Conservation (phyloP, 176 grass and related monocot species). For the Phragmites australis region DNA sequence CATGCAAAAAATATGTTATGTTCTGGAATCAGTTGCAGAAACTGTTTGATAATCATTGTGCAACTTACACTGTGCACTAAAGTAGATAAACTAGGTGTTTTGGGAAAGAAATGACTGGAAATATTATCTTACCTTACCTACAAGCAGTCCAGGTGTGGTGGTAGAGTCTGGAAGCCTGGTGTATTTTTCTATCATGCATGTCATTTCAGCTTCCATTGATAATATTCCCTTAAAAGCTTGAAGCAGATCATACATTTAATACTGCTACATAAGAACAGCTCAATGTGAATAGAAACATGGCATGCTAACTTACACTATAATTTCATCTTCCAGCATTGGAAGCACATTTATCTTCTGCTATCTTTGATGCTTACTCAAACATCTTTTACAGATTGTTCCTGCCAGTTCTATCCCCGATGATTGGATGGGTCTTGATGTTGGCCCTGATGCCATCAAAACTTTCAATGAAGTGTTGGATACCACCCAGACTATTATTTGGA, state of each 20-base stretch:
- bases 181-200: background rate
- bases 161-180: no score
- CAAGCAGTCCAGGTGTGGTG: no score
- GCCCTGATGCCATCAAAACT: constrained; percentile 76
- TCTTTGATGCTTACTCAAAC: background rate
- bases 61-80: background rate
- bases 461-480: constrained; percentile 65
- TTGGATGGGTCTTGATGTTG: constrained; percentile 98
- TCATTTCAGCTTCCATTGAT: background rate
- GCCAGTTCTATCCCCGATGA: constrained; percentile 73
- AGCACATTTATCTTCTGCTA: background rate
- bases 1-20: background rate
- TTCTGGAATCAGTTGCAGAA: background rate
- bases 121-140: background rate
- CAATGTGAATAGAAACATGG: background rate
- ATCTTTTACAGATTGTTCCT: constrained; percentile 60
- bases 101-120: background rate
- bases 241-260: background rate
- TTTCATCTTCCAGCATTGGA: background rate
- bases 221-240: background rate
- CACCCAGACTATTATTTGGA: constrained; percentile 82
- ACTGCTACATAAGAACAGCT: background rate
- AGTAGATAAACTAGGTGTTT: background rate
- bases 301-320: background rate
- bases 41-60: background rate